phyloP scores from a whole-genome alignment of 768 basidiomycete genomes.

The Lactifluus volemus region DNA sequence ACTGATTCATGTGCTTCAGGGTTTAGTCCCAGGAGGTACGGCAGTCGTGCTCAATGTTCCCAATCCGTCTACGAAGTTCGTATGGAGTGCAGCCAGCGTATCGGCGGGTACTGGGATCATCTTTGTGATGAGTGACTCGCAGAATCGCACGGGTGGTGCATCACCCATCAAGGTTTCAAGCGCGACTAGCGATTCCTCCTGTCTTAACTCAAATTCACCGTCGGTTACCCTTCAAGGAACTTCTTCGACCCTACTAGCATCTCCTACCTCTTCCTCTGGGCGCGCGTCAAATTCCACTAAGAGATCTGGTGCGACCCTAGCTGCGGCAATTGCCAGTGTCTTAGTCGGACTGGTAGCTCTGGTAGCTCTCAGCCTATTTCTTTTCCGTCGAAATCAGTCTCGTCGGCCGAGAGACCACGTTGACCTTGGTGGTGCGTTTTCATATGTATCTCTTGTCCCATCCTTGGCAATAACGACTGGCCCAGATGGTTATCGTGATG shows the following conservation, averaged over 20 bases:
- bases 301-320: not conserved
- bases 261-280: not conserved
- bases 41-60: conserved; percentile 38
- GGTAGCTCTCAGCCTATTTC: not conserved
- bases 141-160: conserved; percentile 47
- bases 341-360: not conserved
- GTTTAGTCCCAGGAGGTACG: conserved; percentile 55
- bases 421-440: not conserved
- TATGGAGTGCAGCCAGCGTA: conserved; percentile 48
- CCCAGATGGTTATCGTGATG: not conserved
- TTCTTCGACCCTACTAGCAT: not conserved
- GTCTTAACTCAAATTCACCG: conserved; percentile 45
- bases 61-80: conserved; percentile 31
- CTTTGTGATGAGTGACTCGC: conserved; percentile 46
- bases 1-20: conserved; percentile 30
- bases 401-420: not conserved
- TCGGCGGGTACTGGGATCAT: conserved; percentile 49
- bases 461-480: not conserved
- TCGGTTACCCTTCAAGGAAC: conserved; percentile 34
- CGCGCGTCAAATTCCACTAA: not conserved
- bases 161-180: conserved; percentile 45
- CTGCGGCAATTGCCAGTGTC: not conserved
- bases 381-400: not conserved
- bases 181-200: conserved; percentile 39
- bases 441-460: not conserved